These are phyloP conservation scores for Fusarium poae DNA, from an alignment of 2,329 filamentous ascomycete genomes.

Conservation along the genomic window DNA sequence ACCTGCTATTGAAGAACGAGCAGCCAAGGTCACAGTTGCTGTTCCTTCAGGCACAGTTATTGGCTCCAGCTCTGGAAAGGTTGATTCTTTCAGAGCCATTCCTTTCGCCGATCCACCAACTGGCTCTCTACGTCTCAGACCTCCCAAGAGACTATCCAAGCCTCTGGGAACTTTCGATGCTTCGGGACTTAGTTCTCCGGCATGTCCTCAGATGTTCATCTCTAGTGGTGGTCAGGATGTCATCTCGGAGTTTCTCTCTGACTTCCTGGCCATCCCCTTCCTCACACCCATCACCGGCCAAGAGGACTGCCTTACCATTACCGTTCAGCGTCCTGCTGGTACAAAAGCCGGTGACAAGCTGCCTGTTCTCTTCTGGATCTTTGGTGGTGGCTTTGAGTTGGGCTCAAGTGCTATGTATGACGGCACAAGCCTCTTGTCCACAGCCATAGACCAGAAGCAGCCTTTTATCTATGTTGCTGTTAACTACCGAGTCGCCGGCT, in stretches of 20 bases:
- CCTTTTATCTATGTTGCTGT: constrained; percentile 81
- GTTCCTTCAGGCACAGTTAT: constrained; percentile 69
- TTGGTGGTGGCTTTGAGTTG: constrained; percentile 73
- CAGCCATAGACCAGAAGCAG: constrained; percentile 57
- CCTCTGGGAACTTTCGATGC: constrained; percentile 72
- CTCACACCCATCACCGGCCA: constrained; percentile 67
- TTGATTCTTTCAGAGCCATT: constrained; percentile 81
- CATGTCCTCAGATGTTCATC: constrained; percentile 80
- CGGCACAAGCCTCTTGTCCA: constrained; percentile 60
- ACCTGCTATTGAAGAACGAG: constrained; percentile 57
- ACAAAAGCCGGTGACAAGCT: constrained; percentile 67
- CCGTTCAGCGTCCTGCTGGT: constrained; percentile 70
- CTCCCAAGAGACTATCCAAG: constrained; percentile 70
- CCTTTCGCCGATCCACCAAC: constrained; percentile 79
- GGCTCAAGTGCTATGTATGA: constrained; percentile 67
- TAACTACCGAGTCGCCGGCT: constrained; percentile 82
- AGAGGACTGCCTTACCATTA: constrained; percentile 75
- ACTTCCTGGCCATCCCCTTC: constrained; percentile 67
- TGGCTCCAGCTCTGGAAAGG: constrained; percentile 58
- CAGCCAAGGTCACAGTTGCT: constrained; percentile 63
- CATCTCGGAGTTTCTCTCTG: constrained; percentile 61
- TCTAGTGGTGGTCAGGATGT: constrained; percentile 60
- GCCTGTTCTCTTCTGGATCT: constrained; percentile 79
- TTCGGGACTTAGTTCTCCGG: constrained; percentile 63
- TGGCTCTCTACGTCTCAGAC: constrained; percentile 75